Conservation (phyloP, 257 asterid genomes). For the Solanum gandarillasii region DNA sequence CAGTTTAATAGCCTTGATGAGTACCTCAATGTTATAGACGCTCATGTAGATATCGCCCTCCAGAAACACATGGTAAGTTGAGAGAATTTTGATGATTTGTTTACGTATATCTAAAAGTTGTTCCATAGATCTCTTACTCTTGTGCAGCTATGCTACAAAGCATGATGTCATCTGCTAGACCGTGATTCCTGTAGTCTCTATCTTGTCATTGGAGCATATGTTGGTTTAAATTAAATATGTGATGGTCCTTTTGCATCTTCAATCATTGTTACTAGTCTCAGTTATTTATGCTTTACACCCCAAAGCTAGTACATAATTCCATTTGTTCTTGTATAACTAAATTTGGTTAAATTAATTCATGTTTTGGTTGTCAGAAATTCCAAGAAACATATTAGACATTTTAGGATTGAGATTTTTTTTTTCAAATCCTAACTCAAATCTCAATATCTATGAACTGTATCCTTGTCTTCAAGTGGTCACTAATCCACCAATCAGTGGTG, state of each 20-base stretch:
- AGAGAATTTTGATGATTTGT: background rate
- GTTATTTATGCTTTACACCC: background rate
- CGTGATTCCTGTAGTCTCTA: background rate
- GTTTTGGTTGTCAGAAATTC: background rate
- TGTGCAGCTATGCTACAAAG: background rate
- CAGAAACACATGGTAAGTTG: slow-evolving; percentile 61
- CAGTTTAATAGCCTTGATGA: slow-evolving; percentile 34
- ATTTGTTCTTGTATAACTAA: background rate
- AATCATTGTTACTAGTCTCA: background rate
- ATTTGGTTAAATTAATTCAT: background rate
- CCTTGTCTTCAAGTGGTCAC: background rate
- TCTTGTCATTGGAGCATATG: background rate
- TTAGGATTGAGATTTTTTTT: background rate
- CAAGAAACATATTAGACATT: background rate
- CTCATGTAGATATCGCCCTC: slow-evolving; percentile 61
- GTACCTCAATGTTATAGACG: slow-evolving; percentile 54
- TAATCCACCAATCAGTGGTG: background rate
- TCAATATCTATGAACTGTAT: background rate
- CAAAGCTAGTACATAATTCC: background rate
- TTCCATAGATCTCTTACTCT: background rate
- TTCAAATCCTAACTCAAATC: background rate
- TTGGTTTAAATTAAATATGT: background rate
- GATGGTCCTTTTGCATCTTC: background rate
- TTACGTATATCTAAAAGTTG: background rate
- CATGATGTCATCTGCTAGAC: background rate